phyloP scores from a whole-genome alignment of 495 filamentous ascomycete species.

The Glonium stellatum region DNA sequence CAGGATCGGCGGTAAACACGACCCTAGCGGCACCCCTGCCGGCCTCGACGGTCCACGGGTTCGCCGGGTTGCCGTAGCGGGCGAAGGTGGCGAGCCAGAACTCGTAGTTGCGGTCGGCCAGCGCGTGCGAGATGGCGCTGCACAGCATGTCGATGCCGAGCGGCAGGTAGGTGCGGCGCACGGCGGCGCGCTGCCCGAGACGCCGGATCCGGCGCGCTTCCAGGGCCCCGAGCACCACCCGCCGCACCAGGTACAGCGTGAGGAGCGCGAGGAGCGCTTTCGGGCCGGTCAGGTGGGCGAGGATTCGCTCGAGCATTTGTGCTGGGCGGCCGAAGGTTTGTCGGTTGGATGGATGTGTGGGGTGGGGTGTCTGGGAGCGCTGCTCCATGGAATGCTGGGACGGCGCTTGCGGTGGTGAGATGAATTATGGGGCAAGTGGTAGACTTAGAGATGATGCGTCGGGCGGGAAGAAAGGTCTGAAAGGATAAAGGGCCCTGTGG shows the following conservation, averaged over 20 bases:
- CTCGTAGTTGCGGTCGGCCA: constrained; percentile 48
- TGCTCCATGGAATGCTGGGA: too few species aligned
- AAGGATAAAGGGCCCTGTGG: too few species aligned
- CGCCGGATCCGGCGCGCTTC: neutral
- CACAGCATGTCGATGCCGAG: constrained; percentile 56
- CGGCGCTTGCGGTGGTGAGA: too few species aligned
- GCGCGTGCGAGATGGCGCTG: constrained; percentile 44
- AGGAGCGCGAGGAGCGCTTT: constrained; percentile 7
- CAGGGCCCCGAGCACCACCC: neutral
- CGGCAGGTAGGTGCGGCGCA: constrained; percentile 25
- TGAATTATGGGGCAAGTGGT: too few species aligned
- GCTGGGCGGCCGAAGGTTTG: neutral
- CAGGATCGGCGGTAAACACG: constrained; percentile 48
- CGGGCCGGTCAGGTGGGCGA: constrained; percentile 3
- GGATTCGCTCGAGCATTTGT: constrained; percentile 9
- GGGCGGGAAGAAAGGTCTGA: too few species aligned
- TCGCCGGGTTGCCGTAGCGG: constrained; percentile 25
- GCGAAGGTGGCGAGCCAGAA: constrained; percentile 52
- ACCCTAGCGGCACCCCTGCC: constrained; percentile 35
- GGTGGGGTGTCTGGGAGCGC: too few species aligned
- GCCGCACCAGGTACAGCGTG: constrained; percentile 6
- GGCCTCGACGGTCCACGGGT: constrained; percentile 51
- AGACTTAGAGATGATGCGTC: too few species aligned
- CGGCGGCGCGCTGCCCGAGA: constrained; percentile 31
- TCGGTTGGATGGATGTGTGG: neutral